Base-by-base conservation (phyloP, 2,329 filamentous ascomycete species). In the Aspergillus hiratsukae region DNA sequence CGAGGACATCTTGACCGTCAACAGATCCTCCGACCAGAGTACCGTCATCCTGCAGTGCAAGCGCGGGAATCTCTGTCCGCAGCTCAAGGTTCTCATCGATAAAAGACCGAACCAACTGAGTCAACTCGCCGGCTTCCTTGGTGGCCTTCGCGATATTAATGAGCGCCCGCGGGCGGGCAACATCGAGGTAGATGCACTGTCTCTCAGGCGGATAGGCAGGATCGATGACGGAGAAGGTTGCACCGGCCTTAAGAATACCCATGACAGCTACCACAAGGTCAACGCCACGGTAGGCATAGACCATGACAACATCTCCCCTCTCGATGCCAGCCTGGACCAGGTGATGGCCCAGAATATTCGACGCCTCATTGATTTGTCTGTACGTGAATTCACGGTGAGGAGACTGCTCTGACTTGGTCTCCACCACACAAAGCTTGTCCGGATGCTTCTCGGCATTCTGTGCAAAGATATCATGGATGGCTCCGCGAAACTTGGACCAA, bases 241-340 rank as follows among this genome's bases (percentile, higher is more conserved):
- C 83, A 55, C 83, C 83, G 40, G 83, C 81, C 74, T 80, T 78
- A 70, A 85, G 69, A 23, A 81, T 82, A 58, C 91, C 92, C 90
- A 96, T 96, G 53, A 91, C 86, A 37, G 88, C 85, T 7, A 89
- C 84, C 0, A 89, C 87, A 43, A 90, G 75, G 65, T 90, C 90
- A 35, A 96, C 91, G 55, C 86, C 86, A 56, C 92, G 85, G 74
- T 96, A 84, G 55, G 90, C 90, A 69, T 87, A 97, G 61, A 94
- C 89, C 90, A 96, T 96, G 66, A 96, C 91, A 2, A 96, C 91
- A 69, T 97, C 91, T 8, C 91, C 91, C 63, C 85, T 80, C 57
- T 86, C 80, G 61, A 91, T 80, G 56, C 92, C 91, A 66, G 85
- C 81, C 51, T 87, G 80, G 53, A 88, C 83, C 21, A 97, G 81